phyloP scores from a whole-genome alignment of 163 green algal genomes.

The Scenedesmus sp. region DNA sequence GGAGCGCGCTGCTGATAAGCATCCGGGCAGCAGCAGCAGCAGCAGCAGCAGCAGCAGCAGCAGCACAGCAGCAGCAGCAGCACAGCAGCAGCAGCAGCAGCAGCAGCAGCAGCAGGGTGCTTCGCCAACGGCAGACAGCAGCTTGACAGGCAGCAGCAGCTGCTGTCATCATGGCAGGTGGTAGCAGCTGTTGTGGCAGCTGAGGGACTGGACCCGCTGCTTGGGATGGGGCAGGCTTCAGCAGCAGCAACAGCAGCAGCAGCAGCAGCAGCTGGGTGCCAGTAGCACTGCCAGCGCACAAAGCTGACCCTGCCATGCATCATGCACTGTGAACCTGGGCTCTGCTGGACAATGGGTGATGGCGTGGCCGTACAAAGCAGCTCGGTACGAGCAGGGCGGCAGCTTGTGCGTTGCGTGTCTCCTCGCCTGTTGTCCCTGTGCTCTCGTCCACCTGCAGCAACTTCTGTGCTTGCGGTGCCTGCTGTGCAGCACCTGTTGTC shows the following conservation, averaged over 20 bases:
- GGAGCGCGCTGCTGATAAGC: no score
- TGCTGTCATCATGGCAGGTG: no score
- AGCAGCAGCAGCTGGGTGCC: not conserved
- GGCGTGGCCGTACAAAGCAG: no score
- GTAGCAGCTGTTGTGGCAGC: no score
- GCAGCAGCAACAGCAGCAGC: not conserved
- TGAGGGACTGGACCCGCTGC: no score
- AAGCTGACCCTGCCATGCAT: no score
- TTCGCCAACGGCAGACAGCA: not conserved
- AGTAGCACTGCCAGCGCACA: no score
- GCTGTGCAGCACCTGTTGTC: constrained; percentile 59
- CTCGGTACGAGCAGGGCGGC: not conserved
- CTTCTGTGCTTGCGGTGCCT: not conserved
- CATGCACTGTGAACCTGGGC: no score
- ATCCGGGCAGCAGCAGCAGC: not conserved
- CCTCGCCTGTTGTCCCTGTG: not conserved
- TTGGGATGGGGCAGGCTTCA: no score
- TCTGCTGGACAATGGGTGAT: no score
- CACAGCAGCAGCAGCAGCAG: not conserved
- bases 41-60: constrained; percentile 9
- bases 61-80: not conserved
- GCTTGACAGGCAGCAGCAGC: not conserved
- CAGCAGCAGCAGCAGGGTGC: constrained; percentile 4
- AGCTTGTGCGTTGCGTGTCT: not conserved
- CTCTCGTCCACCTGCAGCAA: not conserved